These are phyloP conservation scores for Apiospora phragmitis DNA, from an alignment of 2,329 filamentous ascomycete species.

Conservation along the genomic window DNA sequence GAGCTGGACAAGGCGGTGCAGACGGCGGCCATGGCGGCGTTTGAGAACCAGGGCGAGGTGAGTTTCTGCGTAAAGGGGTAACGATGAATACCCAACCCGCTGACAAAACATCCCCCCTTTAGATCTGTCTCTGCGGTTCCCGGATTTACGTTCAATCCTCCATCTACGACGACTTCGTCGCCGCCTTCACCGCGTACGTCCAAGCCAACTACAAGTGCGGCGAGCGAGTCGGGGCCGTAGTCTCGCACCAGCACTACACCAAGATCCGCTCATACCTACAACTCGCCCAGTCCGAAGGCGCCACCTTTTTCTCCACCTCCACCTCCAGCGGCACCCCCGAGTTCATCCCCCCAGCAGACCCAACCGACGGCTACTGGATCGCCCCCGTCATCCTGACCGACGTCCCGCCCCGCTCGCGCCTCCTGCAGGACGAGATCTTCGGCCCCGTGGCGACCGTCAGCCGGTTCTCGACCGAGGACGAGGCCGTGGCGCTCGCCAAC, in stretches of 20 bases:
- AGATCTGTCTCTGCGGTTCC: slow-evolving; percentile 39
- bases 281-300: slow-evolving; percentile 24
- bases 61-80: no score
- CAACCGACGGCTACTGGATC: slow-evolving; percentile 29
- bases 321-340: not conserved
- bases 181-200: slow-evolving; percentile 24
- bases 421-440: slow-evolving; percentile 42
- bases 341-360: slow-evolving; percentile 20
- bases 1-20: slow-evolving; percentile 57
- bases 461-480: slow-evolving; percentile 32
- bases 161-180: slow-evolving; percentile 42
- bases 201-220: slow-evolving; percentile 21
- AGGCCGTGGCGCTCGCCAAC: slow-evolving; percentile 29
- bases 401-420: slow-evolving; percentile 23
- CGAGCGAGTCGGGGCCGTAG: slow-evolving; percentile 29
- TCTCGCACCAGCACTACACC: slow-evolving; percentile 28
- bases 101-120: not conserved
- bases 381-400: slow-evolving; percentile 27
- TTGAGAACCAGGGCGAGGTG: slow-evolving; percentile 35
- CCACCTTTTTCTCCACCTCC: slow-evolving; percentile 19
- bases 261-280: slow-evolving; percentile 29
- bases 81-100: no score
- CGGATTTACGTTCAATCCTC: slow-evolving; percentile 52
- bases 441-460: slow-evolving; percentile 43
- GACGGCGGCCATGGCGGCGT: slow-evolving; percentile 29